phyloP scores from a whole-genome alignment of 2,329 filamentous ascomycete genomes.

The Ceratocystis papillata region DNA sequence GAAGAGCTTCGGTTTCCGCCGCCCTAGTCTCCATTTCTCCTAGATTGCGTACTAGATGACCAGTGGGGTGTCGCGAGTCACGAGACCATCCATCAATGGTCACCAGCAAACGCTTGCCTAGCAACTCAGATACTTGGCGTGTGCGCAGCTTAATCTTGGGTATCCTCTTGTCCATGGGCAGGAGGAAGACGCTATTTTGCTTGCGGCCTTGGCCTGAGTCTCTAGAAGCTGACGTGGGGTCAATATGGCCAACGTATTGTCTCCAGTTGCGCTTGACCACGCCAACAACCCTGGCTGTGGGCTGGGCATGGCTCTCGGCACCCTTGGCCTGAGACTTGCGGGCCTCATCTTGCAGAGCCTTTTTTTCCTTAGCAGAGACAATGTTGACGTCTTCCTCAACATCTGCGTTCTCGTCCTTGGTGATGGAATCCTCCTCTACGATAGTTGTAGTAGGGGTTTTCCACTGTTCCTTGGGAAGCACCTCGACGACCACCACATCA shows the following conservation, averaged over 20 bases:
- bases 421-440: slow-evolving; percentile 83
- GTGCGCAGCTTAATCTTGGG: slow-evolving; percentile 92
- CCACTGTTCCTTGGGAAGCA: slow-evolving; percentile 91
- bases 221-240: slow-evolving; percentile 69
- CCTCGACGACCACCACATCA: slow-evolving; percentile 84
- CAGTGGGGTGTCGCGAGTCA: slow-evolving; percentile 82
- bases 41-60: slow-evolving; percentile 85
- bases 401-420: slow-evolving; percentile 88
- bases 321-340: slow-evolving; percentile 69
- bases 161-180: slow-evolving; percentile 96
- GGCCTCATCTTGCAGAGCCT: slow-evolving; percentile 81
- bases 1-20: slow-evolving; percentile 89
- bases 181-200: slow-evolving; percentile 85
- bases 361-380: slow-evolving; percentile 66
- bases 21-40: slow-evolving; percentile 92
- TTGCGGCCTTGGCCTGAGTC: slow-evolving; percentile 65
- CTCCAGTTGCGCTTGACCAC: slow-evolving; percentile 94
- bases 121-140: slow-evolving; percentile 73
- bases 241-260: slow-evolving; percentile 93
- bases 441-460: slow-evolving; percentile 93
- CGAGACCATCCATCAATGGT: slow-evolving; percentile 94
- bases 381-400: slow-evolving; percentile 55
- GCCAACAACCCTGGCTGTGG: slow-evolving; percentile 84
- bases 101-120: slow-evolving; percentile 84
- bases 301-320: slow-evolving; percentile 68